phyloP scores from a whole-genome alignment of 2,329 filamentous ascomycete genomes.

The Trichoderma arundinaceum region DNA sequence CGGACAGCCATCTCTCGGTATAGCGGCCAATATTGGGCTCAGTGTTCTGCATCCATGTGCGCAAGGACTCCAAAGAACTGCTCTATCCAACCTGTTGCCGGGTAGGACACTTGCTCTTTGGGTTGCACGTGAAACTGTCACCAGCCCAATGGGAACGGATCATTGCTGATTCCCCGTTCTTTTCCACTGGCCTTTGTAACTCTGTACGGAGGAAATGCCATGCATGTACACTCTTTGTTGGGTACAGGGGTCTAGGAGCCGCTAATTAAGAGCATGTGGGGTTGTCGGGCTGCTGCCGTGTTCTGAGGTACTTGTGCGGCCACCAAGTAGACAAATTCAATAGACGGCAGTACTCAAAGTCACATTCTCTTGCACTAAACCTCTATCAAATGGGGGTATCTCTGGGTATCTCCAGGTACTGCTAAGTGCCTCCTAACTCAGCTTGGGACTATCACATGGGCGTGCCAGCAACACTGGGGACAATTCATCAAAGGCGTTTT shows the following conservation, averaged over 20 bases:
- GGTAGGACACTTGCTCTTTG: too few species aligned
- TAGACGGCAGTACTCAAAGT: neutral
- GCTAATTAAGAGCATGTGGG: slow-evolving; percentile 20
- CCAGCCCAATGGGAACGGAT: too few species aligned
- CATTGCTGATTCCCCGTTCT: too few species aligned
- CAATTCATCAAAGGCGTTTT: neutral
- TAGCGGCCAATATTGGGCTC: too few species aligned
- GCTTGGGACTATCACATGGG: slow-evolving; percentile 22
- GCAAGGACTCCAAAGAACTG: too few species aligned
- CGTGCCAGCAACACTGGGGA: slow-evolving; percentile 9
- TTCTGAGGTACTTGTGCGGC: neutral
- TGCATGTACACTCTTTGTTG: slow-evolving; percentile 20
- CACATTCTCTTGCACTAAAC: neutral
- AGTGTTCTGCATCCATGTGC: too few species aligned
- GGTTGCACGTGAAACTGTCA: too few species aligned
- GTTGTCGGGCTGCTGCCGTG: slow-evolving; percentile 15
- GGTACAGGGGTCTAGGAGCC: slow-evolving; percentile 14
- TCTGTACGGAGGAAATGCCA: too few species aligned
- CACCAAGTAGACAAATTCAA: neutral
- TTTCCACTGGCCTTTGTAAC: too few species aligned
- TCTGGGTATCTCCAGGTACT: neutral
- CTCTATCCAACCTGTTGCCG: too few species aligned
- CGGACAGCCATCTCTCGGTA: too few species aligned
- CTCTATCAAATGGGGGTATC: rapidly evolving
- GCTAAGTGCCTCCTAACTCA: slow-evolving; percentile 1